Conservation (phyloP, 306 rosid species). For the Prunus padus region DNA sequence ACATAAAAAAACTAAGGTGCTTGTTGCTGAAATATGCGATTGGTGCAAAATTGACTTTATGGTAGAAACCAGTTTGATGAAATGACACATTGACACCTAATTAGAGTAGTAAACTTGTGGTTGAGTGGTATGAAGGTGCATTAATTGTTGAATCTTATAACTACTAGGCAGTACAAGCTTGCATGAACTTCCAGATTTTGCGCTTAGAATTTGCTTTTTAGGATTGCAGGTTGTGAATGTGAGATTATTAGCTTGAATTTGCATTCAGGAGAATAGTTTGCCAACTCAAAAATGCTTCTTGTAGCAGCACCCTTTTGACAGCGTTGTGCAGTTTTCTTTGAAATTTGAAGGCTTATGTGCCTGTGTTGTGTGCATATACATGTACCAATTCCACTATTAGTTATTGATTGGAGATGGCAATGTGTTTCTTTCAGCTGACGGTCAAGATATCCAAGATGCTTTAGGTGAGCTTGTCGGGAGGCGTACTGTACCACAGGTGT, state of each 20-base stretch:
- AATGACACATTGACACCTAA: background rate
- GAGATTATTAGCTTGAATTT: background rate
- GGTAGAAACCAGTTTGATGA: background rate
- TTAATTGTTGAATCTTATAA: background rate
- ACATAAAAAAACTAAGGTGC: background rate
- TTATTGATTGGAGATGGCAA: constrained; percentile 19
- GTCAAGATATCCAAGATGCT: constrained; percentile 67
- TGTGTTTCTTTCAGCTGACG: constrained; percentile 61
- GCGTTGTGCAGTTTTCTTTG: constrained; percentile 8
- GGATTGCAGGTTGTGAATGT: background rate
- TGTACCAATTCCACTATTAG: background rate
- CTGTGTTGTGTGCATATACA: background rate
- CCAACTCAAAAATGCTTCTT: constrained; percentile 1
- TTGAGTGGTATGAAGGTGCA: constrained; percentile 1
- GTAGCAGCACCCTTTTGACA: background rate
- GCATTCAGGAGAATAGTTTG: background rate
- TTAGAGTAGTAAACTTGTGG: background rate
- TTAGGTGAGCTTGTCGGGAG: constrained; percentile 56
- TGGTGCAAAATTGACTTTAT: background rate
- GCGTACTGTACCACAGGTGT: constrained; percentile 96
- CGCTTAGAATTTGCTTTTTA: constrained; percentile 5
- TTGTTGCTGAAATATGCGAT: background rate
- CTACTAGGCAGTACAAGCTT: background rate
- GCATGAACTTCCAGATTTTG: background rate
- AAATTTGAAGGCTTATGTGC: background rate